Evolutionary conservation across 2,329 filamentous ascomycete genomes (phyloP).

Genomic region (Phialemonium atrogriseum): DNA sequence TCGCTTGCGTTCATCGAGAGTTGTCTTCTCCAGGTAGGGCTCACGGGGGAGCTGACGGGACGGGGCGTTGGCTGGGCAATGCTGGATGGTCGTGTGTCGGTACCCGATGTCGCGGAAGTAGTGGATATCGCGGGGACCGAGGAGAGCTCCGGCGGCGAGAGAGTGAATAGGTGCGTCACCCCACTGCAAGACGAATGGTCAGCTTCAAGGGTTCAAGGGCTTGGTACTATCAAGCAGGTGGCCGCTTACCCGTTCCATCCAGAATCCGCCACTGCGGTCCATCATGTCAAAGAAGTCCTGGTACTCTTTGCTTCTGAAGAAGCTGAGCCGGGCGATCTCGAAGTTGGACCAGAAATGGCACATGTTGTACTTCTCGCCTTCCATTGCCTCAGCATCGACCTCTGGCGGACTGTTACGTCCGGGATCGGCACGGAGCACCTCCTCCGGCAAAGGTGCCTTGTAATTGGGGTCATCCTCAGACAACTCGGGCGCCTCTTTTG

Average conservation of each 20-base stretch:
- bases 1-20: constrained; percentile 71
- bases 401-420: constrained; percentile 63
- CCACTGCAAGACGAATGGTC: constrained; percentile 77
- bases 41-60: constrained; percentile 73
- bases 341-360: constrained; percentile 99
- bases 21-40: constrained; percentile 77
- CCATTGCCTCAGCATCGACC: constrained; percentile 89
- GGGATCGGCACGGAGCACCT: constrained; percentile 70
- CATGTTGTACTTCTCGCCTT: constrained; percentile 98
- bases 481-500: constrained; percentile 47
- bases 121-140: constrained; percentile 78
- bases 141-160: constrained; percentile 81
- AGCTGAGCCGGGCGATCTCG: constrained; percentile 89
- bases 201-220: no score
- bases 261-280: constrained; percentile 96
- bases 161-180: constrained; percentile 98
- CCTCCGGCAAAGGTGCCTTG: constrained; percentile 66
- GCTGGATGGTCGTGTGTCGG: constrained; percentile 96
- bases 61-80: constrained; percentile 93
- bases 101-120: constrained; percentile 99
- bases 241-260: constrained; percentile 82
- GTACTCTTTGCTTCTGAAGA: constrained; percentile 96
- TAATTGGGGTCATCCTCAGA: constrained; percentile 56
- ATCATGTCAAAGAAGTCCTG: constrained; percentile 99
- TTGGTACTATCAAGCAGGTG: constrained; percentile 14